Conservation (phyloP, 345 rosid species). For the Dipteronia sinensis region DNA sequence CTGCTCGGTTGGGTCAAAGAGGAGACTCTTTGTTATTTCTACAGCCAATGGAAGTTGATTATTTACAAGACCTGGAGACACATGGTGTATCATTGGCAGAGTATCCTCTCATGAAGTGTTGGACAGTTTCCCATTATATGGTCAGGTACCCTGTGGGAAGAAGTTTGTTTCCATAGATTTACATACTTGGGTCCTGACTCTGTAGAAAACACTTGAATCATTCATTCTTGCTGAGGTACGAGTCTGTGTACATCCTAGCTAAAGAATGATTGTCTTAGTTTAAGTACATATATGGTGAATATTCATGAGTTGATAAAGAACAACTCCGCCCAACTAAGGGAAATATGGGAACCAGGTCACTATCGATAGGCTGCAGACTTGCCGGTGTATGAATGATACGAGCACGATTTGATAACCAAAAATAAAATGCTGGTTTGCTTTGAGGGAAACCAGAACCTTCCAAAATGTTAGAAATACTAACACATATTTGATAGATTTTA, state of each 20-base stretch:
- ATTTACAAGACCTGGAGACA: constrained; percentile 75
- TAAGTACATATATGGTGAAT: not conserved
- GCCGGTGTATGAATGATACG: too few species aligned
- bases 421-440: too few species aligned
- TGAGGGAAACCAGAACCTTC: too few species aligned
- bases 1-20: constrained; percentile 91
- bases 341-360: not conserved
- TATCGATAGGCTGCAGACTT: not conserved
- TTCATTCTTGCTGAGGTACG: constrained; percentile 58
- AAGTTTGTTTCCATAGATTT: constrained; percentile 57
- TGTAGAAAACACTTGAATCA: constrained; percentile 80
- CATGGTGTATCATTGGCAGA: constrained; percentile 80
- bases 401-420: too few species aligned
- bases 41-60: constrained; percentile 85
- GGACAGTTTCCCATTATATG: constrained; percentile 58
- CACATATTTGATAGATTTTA: too few species aligned
- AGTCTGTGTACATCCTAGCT: not conserved
- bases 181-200: constrained; percentile 78
- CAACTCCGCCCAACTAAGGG: constrained; percentile 36
- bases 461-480: too few species aligned
- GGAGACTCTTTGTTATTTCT: constrained; percentile 88
- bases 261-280: not conserved
- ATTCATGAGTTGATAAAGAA: constrained; percentile 49
- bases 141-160: constrained; percentile 46
- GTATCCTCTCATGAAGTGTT: constrained; percentile 76